phyloP scores from a whole-genome alignment of 129 eudicot species.

The Dittrichia graveolens region DNA sequence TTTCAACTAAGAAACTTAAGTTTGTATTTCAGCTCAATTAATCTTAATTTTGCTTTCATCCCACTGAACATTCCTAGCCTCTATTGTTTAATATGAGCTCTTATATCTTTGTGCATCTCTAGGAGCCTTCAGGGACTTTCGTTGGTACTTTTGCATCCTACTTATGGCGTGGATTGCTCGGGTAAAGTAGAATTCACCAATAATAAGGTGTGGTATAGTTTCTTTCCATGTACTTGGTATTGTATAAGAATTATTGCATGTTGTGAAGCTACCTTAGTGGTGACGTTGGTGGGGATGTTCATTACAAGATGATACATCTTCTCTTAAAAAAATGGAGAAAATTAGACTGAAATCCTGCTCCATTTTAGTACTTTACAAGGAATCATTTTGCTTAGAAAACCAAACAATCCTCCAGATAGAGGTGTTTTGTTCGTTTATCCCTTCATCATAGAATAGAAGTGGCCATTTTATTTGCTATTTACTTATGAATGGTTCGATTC shows the following conservation, averaged over 20 bases:
- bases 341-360: too few species aligned
- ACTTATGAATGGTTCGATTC: too few species aligned
- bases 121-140: conserved; percentile 90
- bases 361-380: too few species aligned
- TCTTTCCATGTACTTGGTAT: conserved; percentile 18
- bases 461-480: too few species aligned
- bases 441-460: too few species aligned
- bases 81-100: conserved; percentile 12
- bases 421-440: too few species aligned
- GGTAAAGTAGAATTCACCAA: conserved; percentile 35
- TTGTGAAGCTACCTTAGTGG: background rate
- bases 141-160: conserved; percentile 51
- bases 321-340: background rate
- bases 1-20: background rate
- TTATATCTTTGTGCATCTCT: conserved; percentile 26
- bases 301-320: conserved; percentile 2
- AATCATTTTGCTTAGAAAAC: too few species aligned
- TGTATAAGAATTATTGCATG: background rate
- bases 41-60: background rate
- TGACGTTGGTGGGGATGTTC: background rate
- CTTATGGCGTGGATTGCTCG: conserved; percentile 31
- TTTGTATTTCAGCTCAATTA: background rate
- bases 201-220: conserved; percentile 48
- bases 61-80: background rate
- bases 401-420: too few species aligned